Evolutionary conservation across 2,329 filamentous ascomycete species (phyloP).

Genomic region (Aspergillus felis): DNA sequence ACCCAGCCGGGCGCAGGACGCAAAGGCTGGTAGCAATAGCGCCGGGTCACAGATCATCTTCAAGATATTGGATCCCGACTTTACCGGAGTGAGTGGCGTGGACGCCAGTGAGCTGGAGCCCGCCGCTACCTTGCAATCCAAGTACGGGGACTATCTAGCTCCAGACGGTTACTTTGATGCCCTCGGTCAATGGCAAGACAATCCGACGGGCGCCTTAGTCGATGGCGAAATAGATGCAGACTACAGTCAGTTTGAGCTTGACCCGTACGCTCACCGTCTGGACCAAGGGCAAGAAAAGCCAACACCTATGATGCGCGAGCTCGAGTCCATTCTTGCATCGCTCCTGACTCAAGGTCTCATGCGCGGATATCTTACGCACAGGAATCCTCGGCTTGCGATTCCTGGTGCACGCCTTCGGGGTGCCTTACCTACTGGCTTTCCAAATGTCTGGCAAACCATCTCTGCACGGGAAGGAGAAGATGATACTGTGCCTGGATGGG

Average conservation of each 20-base stretch:
- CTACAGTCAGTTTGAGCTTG: slow-evolving; percentile 45
- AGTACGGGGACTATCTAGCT: slow-evolving; percentile 34
- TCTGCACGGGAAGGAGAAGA: slow-evolving; percentile 57
- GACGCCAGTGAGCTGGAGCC: slow-evolving; percentile 5
- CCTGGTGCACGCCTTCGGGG: slow-evolving; percentile 57
- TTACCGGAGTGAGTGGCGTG: slow-evolving; percentile 17
- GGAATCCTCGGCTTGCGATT: slow-evolving; percentile 73
- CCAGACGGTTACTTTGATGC: slow-evolving; percentile 34
- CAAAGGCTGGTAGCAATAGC: slow-evolving; percentile 8
- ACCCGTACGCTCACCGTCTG: slow-evolving; percentile 53
- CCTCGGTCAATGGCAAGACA: slow-evolving; percentile 25
- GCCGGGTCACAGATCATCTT: slow-evolving; percentile 29
- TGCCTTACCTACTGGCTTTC: slow-evolving; percentile 56
- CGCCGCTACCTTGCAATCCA: slow-evolving; percentile 16
- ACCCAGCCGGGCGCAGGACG: slow-evolving; percentile 1
- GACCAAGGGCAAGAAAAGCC: slow-evolving; percentile 16
- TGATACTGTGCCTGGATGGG: slow-evolving; percentile 71
- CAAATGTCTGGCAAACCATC: slow-evolving; percentile 67
- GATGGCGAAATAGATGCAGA: slow-evolving; percentile 27
- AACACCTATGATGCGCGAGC: slow-evolving; percentile 53
- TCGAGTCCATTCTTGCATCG: slow-evolving; percentile 74
- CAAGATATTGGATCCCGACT: slow-evolving; percentile 32
- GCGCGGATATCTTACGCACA: slow-evolving; percentile 78
- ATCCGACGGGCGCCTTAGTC: slow-evolving; percentile 19
- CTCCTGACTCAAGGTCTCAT: slow-evolving; percentile 77